A percentile compares a stretch with the other conserved stretches of the same genome.
Evolutionary conservation across 78 protist genomes (phyloP).

Genomic region (Thecamonas trahens): DNA sequence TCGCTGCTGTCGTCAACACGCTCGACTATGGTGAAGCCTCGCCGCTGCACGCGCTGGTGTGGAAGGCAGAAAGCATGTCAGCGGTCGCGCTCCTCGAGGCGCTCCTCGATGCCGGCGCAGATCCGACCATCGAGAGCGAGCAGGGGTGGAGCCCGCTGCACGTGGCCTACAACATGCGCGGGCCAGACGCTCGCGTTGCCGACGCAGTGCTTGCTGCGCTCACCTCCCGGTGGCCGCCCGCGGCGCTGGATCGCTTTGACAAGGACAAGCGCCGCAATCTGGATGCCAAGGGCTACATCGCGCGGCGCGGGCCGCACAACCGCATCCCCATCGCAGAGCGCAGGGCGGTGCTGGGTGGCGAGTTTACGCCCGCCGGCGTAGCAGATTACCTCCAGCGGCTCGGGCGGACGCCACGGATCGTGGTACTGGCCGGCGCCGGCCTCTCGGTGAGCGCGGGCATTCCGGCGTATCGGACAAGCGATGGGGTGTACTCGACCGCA

Average conservation of each 20-base stretch:
- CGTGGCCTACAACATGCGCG: neutral
- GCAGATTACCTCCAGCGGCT: conserved; percentile 3
- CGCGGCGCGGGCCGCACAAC: neutral
- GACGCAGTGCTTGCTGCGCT: neutral
- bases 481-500: too few relatives aligned
- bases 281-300: neutral
- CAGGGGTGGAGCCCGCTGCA: conserved; percentile 49
- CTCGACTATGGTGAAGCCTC: too few relatives aligned
- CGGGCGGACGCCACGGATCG: conserved; percentile 21
- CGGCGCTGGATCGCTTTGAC: conserved; percentile 5
- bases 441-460: conserved; percentile 51
- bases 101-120: too few relatives aligned
- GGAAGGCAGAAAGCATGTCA: too few relatives aligned
- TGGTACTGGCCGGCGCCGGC: conserved; percentile 62
- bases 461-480: too few relatives aligned
- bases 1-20: too few relatives aligned
- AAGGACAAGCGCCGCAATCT: neutral
- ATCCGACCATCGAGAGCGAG: conserved; percentile 34
- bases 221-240: conserved; percentile 9
- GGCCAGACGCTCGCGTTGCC: neutral
- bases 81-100: too few relatives aligned
- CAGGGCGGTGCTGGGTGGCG: conserved; percentile 6
- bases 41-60: too few relatives aligned
- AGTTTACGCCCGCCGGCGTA: conserved; percentile 11
- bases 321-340: neutral